phyloP scores from a whole-genome alignment of 768 basidiomycete species.

The Leccinum uliginosum region DNA sequence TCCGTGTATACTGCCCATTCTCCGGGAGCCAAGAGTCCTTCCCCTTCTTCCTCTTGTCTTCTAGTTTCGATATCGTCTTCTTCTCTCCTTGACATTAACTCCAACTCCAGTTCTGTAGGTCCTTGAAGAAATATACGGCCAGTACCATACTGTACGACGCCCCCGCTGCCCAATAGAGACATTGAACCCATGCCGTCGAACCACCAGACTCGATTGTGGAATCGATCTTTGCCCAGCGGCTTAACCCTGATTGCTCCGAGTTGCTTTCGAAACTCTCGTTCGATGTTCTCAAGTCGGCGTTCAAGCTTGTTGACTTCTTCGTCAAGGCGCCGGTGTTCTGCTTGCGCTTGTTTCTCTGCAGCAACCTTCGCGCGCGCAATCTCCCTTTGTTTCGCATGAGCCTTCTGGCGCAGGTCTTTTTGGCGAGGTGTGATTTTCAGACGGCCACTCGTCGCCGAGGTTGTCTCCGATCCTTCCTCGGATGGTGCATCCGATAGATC shows the following conservation, averaged over 20 bases:
- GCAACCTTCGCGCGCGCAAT: conserved; percentile 73
- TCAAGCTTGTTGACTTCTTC: conserved; percentile 86
- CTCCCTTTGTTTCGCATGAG: conserved; percentile 77
- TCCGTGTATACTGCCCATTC: conserved; percentile 94
- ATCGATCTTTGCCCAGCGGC: conserved; percentile 88
- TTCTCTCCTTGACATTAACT: conserved; percentile 57
- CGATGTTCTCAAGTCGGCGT: conserved; percentile 77
- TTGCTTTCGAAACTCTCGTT: conserved; percentile 90
- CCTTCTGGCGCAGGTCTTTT: conserved; percentile 48
- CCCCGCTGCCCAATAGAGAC: conserved; percentile 73
- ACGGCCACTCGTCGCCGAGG: conserved; percentile 38
- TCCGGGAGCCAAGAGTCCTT: conserved; percentile 63
- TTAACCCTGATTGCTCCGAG: conserved; percentile 81
- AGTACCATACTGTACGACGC: conserved; percentile 78
- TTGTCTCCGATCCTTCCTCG: conserved; percentile 58
- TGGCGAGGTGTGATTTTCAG: conserved; percentile 47
- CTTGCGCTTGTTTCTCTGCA: conserved; percentile 74
- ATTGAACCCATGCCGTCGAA: conserved; percentile 93
- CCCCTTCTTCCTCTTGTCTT: conserved; percentile 77
- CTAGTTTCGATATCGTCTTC: conserved; percentile 53
- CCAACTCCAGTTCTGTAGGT: conserved; percentile 75
- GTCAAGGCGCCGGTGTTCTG: conserved; percentile 78
- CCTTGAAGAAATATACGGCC: conserved; percentile 93
- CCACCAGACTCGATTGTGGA: conserved; percentile 97
- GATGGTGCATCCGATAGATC: conserved; percentile 69